These are phyloP conservation scores for Pyricularia sp. DNA, from an alignment of 2,329 filamentous ascomycete genomes.

Conservation along the genomic window DNA sequence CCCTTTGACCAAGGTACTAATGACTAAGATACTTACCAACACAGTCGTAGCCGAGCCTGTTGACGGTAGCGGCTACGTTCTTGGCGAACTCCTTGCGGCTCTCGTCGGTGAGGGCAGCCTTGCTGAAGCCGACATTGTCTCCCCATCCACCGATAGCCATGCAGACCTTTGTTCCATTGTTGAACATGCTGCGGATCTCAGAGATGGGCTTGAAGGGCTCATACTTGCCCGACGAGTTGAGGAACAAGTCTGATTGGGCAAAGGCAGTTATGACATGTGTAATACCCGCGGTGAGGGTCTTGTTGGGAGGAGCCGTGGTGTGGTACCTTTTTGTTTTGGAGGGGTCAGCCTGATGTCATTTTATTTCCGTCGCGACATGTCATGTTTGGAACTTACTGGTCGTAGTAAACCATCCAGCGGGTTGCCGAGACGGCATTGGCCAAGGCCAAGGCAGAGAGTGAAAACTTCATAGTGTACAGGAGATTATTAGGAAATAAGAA, in stretches of 20 bases:
- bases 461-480: background rate
- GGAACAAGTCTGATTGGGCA: conserved; percentile 39
- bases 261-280: conserved; percentile 48
- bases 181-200: conserved; percentile 42
- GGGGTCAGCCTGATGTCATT: background rate
- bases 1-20: background rate
- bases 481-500: background rate
- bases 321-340: conserved; percentile 1
- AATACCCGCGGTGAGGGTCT: conserved; percentile 19
- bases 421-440: background rate
- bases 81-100: conserved; percentile 43
- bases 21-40: conserved; percentile 34
- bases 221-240: conserved; percentile 29
- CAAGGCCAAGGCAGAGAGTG: background rate
- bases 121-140: conserved; percentile 46
- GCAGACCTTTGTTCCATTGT: conserved; percentile 46
- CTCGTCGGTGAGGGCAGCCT: conserved; percentile 34
- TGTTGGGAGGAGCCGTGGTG: conserved; percentile 8
- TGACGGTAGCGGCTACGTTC: conserved; percentile 45
- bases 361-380: conserved; percentile 5
- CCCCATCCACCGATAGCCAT: conserved; percentile 60
- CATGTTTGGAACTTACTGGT: conserved; percentile 6
- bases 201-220: conserved; percentile 43
- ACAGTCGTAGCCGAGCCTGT: conserved; percentile 49
- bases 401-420: conserved; percentile 9